Evolutionary conservation across 441 rosid genomes (phyloP), one percentile per base, ranked within the genome.

Genomic region (Mallotus repandus): DNA sequence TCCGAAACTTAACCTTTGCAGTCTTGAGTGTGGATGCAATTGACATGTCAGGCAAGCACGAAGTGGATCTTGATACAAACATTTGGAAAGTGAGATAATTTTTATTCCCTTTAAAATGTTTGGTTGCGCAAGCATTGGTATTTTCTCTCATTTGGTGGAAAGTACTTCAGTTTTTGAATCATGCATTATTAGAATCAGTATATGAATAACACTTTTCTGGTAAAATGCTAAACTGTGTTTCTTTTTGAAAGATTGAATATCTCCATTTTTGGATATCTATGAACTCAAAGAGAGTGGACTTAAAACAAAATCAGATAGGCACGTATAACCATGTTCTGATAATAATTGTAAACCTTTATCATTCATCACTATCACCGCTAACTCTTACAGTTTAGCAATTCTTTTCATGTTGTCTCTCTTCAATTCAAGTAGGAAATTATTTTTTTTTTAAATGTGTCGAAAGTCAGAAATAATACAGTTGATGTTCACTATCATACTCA

Each of bases 1-100:
- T 22, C 14, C 59, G 55, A 22, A 22, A 18, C 72, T 38, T 69
- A 18, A 56, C 19, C 71, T 70, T 68, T 83, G 78, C 84, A 96
- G 99, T 93, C 35, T 74, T 93, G 83, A 96, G 99, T 69, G 84
- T 96, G 70, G 99, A 96, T 82, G 99, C 99, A 74, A 93, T 93
- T 82, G 98, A 96, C 81, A 91, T 96, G 99, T 96, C 99, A 4
- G 99, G 99, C 76, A 96, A 93, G 86, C 99, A 96, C 80, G 98
- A 96, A 91, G 99, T 96, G 72, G 99, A 96, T 86, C 97, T 96
- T n/a, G 97, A 93, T 80, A 96, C 98, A 70, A 93, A 86, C 81
- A 89, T 96, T 75, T 96, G 98, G 99, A 96, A 96, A 82, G 99
- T 96, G 86, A 80, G 83, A 63, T 6, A 46, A 38, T 60, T 22